Base-by-base conservation (phyloP, 2,329 filamentous ascomycete species). In the Stachybotrys echinatus region DNA sequence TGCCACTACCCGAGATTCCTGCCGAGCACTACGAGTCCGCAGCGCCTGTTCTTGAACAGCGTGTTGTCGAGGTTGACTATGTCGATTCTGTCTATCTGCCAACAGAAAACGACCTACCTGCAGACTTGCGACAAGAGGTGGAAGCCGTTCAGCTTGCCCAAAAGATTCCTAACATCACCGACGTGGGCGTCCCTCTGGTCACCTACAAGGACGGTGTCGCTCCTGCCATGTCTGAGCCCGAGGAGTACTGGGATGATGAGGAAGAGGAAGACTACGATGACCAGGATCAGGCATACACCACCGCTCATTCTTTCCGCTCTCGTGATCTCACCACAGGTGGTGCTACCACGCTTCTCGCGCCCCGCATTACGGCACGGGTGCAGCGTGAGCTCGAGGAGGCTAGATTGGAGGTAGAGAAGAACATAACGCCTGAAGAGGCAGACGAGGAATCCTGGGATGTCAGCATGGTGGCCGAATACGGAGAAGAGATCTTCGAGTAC, bases 381-480 rank as follows among this genome's bases (percentile, higher is more conserved):
- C 77, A 83, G 61, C 80, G 82, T 37, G 91, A 97, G 70, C 75
- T 97, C 39, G 84, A 87, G 14, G 67, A 74, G 18, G 80, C 80
- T 3, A 85, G 80, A 60, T 64, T 76, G 6, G 77, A 85, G 53
- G 88, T 95, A 14, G 82, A 89, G 57, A 81, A 86, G 51, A 83
- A 80, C 23, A 79, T 81, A 22, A 84, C 83, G 1, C 67, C 73
- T 5, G 88, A 94, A 51, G 91, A 96, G 51, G 75, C 91, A 42
- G 88, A 95, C 54, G 92, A 96, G 56, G 92, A 97, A 65, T 76
- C 80, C 48, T 95, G 88, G 84, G 94, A 97, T 64, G 90, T 92
- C 31, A 96, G 89, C 65, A 97, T 99, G 94, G 94, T 97, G 47
- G 88, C 92, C 12, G 92, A 97, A 65, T 99, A 99, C 63, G 87